A percentile compares a stretch with the other conserved stretches of the same genome.
Conservation (phyloP, 305 asterid species). For the Solanum hybrid region DNA sequence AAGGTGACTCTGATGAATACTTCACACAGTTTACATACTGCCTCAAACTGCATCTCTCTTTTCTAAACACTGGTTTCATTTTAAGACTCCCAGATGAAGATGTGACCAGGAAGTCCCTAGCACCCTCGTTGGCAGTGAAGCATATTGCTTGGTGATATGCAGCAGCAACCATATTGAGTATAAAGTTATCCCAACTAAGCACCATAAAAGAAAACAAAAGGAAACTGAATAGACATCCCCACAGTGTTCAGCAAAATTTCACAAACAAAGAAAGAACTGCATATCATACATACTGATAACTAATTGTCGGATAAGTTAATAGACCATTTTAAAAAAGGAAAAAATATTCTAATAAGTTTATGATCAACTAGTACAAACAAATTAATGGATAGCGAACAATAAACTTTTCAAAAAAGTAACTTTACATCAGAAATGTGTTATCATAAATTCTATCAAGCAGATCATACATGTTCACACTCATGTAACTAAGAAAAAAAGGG, state of each 20-base stretch:
- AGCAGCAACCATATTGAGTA: constrained; percentile 23
- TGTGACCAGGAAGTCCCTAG: constrained; percentile 1
- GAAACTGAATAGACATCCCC: neutral
- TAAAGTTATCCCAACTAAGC: neutral
- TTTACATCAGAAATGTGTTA: neutral
- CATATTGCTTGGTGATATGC: constrained; percentile 19
- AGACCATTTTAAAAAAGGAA: neutral
- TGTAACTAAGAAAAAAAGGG: neutral
- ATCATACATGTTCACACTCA: neutral
- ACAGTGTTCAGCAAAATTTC: neutral
- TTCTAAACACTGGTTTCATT: neutral
- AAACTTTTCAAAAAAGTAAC: neutral
- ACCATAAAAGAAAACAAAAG: neutral
- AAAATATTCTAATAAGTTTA: neutral
- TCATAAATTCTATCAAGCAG: neutral
- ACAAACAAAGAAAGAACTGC: neutral
- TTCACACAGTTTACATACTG: neutral
- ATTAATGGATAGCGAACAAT: neutral
- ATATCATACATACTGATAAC: neutral
- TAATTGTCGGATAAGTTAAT: neutral
- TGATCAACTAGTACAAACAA: neutral
- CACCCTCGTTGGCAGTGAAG: constrained; percentile 3
- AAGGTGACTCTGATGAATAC: neutral
- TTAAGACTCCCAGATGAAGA: constrained; percentile 6
- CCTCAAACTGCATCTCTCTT: constrained; percentile 9